Percentiles rank a stretch among this genome's conserved stretches.
These are phyloP conservation scores for Akebia trifoliata DNA, from an alignment of 164 flowering plant genomes.

Conservation along the genomic window DNA sequence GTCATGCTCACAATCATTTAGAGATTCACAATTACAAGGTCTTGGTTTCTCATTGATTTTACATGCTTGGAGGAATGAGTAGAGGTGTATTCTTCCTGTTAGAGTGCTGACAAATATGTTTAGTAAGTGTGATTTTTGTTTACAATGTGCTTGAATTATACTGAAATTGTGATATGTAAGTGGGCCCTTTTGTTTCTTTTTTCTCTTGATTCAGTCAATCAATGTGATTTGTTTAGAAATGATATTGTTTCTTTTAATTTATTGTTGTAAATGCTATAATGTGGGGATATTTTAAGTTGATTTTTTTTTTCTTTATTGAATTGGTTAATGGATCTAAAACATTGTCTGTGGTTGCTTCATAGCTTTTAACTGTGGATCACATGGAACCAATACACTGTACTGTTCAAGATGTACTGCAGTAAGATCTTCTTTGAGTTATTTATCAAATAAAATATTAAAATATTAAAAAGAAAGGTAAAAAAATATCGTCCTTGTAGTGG, in stretches of 20 bases:
- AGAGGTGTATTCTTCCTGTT: slow-evolving; percentile 12
- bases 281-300: slow-evolving; percentile 1
- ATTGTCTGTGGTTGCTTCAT: no score
- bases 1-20: slow-evolving; percentile 25
- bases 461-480: no score
- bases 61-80: slow-evolving; percentile 50
- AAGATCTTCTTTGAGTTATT: no score
- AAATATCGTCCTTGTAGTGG: no score
- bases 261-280: slow-evolving; percentile 10
- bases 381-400: no score
- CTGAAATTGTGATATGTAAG: slow-evolving; percentile 18
- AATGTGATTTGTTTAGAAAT: slow-evolving; percentile 17
- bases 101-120: slow-evolving; percentile 33
- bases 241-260: slow-evolving; percentile 8
- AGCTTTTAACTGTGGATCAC: no score
- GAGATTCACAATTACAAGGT: slow-evolving; percentile 22
- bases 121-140: slow-evolving; percentile 29
- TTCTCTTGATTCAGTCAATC: slow-evolving; percentile 10
- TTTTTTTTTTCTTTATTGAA: no score
- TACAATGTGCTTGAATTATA: slow-evolving; percentile 23
- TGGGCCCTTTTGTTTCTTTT: slow-evolving; percentile 12
- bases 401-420: no score
- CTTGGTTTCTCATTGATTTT: slow-evolving; percentile 36
- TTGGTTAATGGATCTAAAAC: no score
- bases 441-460: no score